Evolutionary conservation across 2,329 filamentous ascomycete genomes (phyloP).

Genomic region (Epichloe scottii): DNA sequence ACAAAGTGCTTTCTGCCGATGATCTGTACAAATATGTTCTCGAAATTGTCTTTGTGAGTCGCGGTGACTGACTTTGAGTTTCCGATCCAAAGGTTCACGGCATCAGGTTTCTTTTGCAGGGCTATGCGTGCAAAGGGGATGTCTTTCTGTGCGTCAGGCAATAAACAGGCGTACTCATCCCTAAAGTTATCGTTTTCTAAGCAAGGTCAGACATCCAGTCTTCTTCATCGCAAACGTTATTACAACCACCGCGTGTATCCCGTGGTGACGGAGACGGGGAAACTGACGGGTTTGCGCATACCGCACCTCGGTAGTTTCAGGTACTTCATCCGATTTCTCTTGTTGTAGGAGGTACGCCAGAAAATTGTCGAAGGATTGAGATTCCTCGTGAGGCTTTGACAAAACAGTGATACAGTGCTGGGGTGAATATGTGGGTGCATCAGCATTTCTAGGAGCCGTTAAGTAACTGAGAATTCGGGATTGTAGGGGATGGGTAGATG

Average conservation of each 20-base stretch:
- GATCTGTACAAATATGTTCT: conserved; percentile 73
- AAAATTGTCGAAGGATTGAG: conserved; percentile 49
- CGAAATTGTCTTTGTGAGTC: conserved; percentile 72
- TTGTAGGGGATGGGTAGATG: not conserved
- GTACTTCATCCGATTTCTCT: conserved; percentile 29
- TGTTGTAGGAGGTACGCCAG: conserved; percentile 48
- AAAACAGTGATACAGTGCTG: conserved; percentile 33
- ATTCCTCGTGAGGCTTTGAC: conserved; percentile 59
- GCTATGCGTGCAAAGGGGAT: conserved; percentile 66
- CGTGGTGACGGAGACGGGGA: not conserved
- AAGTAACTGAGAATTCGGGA: not conserved
- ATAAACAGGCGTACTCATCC: conserved; percentile 55
- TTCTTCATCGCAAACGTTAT: not conserved
- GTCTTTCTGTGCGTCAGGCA: conserved; percentile 46
- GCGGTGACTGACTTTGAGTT: conserved; percentile 58
- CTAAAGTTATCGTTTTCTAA: conserved; percentile 71
- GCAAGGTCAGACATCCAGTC: not conserved
- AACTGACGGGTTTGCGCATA: conserved; percentile 64
- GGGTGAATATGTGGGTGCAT: conserved; percentile 19
- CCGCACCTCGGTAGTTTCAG: conserved; percentile 35
- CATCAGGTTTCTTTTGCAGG: conserved; percentile 53
- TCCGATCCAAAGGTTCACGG: conserved; percentile 75
- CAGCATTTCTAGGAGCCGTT: conserved; percentile 21
- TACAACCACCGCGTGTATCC: not conserved
- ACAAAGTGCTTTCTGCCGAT: conserved; percentile 63